Evolutionary conservation across 805 yeast species (phyloP).

Genomic region (Ascoidea asiatica): DNA sequence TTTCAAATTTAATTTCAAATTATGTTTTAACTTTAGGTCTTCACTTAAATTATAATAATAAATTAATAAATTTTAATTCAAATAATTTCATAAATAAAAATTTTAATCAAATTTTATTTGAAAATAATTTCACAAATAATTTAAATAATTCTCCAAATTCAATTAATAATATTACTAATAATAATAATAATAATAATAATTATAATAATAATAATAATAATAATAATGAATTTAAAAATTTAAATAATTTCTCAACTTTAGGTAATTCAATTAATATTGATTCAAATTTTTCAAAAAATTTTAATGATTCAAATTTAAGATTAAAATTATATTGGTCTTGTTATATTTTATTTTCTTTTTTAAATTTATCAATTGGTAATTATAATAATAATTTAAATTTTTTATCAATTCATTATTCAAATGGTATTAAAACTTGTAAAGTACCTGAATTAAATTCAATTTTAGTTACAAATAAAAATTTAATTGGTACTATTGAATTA

Average conservation of each 20-base stretch:
- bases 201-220: not conserved
- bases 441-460: conserved; percentile 23
- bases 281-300: not conserved
- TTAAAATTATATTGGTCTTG: conserved; percentile 31
- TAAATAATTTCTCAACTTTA: not conserved
- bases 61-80: conserved; percentile 5
- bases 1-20: conserved; percentile 1
- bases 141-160: not conserved
- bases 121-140: not conserved
- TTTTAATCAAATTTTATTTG: not conserved
- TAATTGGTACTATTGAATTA: conserved; percentile 20
- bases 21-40: conserved; percentile 15
- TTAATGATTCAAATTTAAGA: conserved; percentile 17
- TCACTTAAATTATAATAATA: conserved; percentile 14
- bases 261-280: conserved; percentile 1
- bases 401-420: conserved; percentile 7
- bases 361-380: conserved; percentile 6
- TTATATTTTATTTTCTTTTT: conserved; percentile 17
- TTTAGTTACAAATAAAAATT: conserved; percentile 19
- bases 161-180: too few relatives aligned
- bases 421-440: conserved; percentile 11
- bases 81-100: not conserved
- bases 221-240: not conserved
- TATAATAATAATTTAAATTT: conserved; percentile 5
- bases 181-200: too few relatives aligned